Evolutionary conservation across 2,329 filamentous ascomycete species (phyloP), one percentile per base, ranked within the genome.

Genomic region (Colletotrichum chlorophyti): DNA sequence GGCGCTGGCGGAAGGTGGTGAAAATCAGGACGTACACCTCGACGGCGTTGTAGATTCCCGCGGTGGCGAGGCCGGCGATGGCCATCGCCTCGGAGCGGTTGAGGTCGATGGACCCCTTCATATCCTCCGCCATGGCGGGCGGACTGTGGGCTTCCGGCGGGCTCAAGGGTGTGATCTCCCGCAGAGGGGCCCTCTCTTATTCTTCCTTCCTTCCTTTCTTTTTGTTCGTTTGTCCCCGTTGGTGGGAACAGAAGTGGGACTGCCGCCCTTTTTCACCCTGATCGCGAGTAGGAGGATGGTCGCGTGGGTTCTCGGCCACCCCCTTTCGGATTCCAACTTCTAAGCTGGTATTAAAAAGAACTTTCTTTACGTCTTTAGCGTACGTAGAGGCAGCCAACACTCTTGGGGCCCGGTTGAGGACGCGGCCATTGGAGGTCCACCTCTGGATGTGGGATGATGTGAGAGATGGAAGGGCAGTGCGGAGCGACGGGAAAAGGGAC

Each of bases 21-120:
- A 68, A 45, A 58, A 69, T 64, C 49, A 66, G 60, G 53, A 69
- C 35, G 51, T 45, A 60, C 12, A 70, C 64, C 42, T 70, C 66
- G 49, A 64, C 12, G 37, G 59, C 65, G 53, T 68, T 69, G 47
- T 61, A 65, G 37, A 58, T 54, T n/a, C 64, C 60, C 4, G 63
- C 35, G 31, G 60, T 66, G 23, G 63, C 57, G 43, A 67, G 58
- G 55, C 45, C 65, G 12, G 60, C 59, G 19, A 63, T 53, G 40
- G 60, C 53, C 60, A 62, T 62, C n/a, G 51, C 23, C 43, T 59
- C 43, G 10, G 35, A n/a, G 35, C 50, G 50, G 23, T 42, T 26
- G 19, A 59, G 55, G 31, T 48, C 37, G 17, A 48, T 6, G 31
- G 37, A 35, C 35, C 55, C 50, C 5, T 59, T 55, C 17, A 54